Percentiles rank a stretch among this genome's conserved stretches.
phyloP scores from a whole-genome alignment of 2,329 filamentous ascomycete species.

The Polytolypa hystricis region DNA sequence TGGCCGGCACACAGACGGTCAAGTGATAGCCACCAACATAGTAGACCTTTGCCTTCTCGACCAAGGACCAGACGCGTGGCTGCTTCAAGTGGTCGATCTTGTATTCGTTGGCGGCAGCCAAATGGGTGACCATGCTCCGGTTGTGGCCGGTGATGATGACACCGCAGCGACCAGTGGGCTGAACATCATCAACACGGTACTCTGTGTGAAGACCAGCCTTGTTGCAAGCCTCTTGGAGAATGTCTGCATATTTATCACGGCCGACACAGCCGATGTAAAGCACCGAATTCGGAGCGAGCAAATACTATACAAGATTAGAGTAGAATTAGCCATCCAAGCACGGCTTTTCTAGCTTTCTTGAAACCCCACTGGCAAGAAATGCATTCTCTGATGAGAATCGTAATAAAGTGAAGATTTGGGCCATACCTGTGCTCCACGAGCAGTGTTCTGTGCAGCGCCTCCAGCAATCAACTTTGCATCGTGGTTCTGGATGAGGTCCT shows the following conservation, averaged over 20 bases:
- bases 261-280: slow-evolving; percentile 91
- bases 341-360: not conserved
- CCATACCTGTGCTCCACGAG: slow-evolving; percentile 69
- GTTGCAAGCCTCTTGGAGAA: slow-evolving; percentile 73
- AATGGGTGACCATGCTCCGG: slow-evolving; percentile 87
- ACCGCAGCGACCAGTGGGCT: slow-evolving; percentile 85
- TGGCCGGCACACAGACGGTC: slow-evolving; percentile 86
- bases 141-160: slow-evolving; percentile 96
- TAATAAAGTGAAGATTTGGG: slow-evolving; percentile 1
- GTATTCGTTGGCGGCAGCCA: slow-evolving; percentile 95
- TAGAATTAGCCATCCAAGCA: not conserved
- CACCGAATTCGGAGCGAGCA: slow-evolving; percentile 78
- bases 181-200: slow-evolving; percentile 79
- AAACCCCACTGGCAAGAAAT: not conserved
- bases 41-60: slow-evolving; percentile 76
- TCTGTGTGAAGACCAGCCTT: slow-evolving; percentile 83
- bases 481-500: slow-evolving; percentile 86
- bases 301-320: slow-evolving; percentile 54
- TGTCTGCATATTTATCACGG: slow-evolving; percentile 89
- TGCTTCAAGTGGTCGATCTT: slow-evolving; percentile 86
- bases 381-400: not conserved
- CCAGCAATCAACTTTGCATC: slow-evolving; percentile 91
- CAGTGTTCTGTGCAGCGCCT: slow-evolving; percentile 94
- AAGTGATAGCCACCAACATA: slow-evolving; percentile 97
- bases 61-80: slow-evolving; percentile 82